Conservation (phyloP, 345 rosid species). For the Anastatica hierochuntica region DNA sequence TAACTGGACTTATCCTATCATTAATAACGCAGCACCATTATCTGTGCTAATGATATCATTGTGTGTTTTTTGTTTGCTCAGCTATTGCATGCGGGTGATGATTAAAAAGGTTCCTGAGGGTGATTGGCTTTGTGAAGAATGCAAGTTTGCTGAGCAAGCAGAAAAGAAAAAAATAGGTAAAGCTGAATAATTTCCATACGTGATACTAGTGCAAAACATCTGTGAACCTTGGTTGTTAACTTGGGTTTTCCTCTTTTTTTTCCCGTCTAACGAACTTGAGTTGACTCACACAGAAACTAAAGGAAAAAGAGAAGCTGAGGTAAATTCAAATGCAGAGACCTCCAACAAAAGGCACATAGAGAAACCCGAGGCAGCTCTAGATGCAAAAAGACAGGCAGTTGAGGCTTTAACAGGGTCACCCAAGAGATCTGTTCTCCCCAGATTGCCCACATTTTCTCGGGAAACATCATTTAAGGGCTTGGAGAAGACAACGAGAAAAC, state of each 20-base stretch:
- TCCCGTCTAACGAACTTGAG: constrained; percentile 13
- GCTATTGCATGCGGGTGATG: constrained; percentile 97
- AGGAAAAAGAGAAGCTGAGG: constrained; percentile 31
- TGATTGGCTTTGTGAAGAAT: constrained; percentile 96
- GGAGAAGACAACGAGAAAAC: constrained; percentile 54
- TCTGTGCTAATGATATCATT: background rate
- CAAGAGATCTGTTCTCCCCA: constrained; percentile 43
- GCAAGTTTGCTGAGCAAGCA: constrained; percentile 60
- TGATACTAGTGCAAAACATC: constrained; percentile 11
- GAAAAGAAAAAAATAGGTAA: constrained; percentile 57
- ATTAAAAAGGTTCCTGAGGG: constrained; percentile 67
- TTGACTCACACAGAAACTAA: constrained; percentile 41
- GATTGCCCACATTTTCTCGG: constrained; percentile 38
- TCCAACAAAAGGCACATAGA: constrained; percentile 50
- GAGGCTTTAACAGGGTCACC: constrained; percentile 51
- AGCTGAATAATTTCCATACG: constrained; percentile 6
- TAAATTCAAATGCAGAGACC: constrained; percentile 23
- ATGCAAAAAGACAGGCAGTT: constrained; percentile 51
- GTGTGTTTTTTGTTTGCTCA: constrained; percentile 28
- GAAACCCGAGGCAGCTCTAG: constrained; percentile 34
- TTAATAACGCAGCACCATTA: background rate
- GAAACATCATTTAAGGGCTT: constrained; percentile 43
- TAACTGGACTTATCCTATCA: background rate
- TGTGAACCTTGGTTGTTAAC: background rate
- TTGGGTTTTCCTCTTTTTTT: constrained; percentile 8